Percentiles rank a stretch among this genome's conserved stretches.
phyloP scores from a whole-genome alignment of 2,329 filamentous ascomycete species.

The Colletotrichum lini region DNA sequence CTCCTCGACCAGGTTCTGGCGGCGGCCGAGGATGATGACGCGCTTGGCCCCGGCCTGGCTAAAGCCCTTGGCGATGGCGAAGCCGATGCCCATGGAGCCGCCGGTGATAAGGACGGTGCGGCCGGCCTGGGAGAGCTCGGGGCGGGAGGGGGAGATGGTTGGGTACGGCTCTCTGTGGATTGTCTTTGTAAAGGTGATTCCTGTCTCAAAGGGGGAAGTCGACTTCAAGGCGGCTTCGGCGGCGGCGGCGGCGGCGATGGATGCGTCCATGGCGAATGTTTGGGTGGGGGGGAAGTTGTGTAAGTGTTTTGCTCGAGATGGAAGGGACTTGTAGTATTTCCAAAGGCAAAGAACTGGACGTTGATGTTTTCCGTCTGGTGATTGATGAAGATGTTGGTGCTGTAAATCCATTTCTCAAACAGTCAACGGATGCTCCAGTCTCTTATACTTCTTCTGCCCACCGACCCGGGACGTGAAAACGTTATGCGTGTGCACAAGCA shows the following conservation, averaged over 20 bases:
- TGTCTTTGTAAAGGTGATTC: conserved; percentile 48
- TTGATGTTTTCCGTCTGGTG: too few relatives aligned
- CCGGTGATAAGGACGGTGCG: conserved; percentile 76
- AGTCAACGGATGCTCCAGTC: too few relatives aligned
- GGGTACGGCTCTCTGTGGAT: conserved; percentile 54
- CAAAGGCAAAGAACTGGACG: too few relatives aligned
- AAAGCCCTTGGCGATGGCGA: conserved; percentile 73
- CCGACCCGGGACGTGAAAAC: background rate
- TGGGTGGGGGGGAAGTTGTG: too few relatives aligned
- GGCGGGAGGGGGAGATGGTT: conserved; percentile 53
- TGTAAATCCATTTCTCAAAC: background rate
- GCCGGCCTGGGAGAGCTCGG: conserved; percentile 58
- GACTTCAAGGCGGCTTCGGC: conserved; percentile 30
- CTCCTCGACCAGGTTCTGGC: conserved; percentile 48
- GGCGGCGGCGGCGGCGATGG: background rate
- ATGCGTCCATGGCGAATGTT: conserved; percentile 25
- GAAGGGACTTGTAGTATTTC: background rate
- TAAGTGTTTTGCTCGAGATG: background rate
- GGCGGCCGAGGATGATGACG: conserved; percentile 58
- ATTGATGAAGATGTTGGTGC: background rate
- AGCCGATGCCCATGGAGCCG: conserved; percentile 76
- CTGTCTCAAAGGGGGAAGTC: conserved; percentile 52
- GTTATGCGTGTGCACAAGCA: too few relatives aligned
- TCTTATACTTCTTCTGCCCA: background rate
- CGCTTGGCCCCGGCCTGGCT: conserved; percentile 54